phyloP scores from a whole-genome alignment of 1,139 yeast species.

The Geotrichum cucujoidarum region DNA sequence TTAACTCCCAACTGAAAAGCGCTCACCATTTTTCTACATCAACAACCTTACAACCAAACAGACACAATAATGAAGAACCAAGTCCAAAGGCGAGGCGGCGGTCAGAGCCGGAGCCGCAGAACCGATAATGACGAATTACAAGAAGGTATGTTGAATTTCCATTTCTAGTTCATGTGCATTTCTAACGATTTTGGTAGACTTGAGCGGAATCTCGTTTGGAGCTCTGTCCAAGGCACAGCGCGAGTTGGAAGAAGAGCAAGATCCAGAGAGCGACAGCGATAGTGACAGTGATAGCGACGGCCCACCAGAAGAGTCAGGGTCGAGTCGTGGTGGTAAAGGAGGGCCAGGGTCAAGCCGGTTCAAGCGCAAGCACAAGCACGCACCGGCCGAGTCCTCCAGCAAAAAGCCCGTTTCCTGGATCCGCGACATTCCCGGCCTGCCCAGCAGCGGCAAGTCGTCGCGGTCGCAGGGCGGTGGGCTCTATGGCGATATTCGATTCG shows the following conservation, averaged over 20 bases:
- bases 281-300: constrained; percentile 22
- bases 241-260: constrained; percentile 36
- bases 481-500: constrained; percentile 81
- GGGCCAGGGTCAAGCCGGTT: constrained; percentile 11
- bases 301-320: constrained; percentile 25
- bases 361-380: constrained; percentile 52
- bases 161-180: background rate
- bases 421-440: constrained; percentile 71
- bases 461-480: too few species aligned
- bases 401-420: constrained; percentile 66
- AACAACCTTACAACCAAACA: background rate
- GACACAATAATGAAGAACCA: background rate
- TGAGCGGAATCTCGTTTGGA: constrained; percentile 49
- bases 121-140: background rate
- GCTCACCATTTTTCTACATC: background rate
- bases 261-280: constrained; percentile 19
- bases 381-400: constrained; percentile 70
- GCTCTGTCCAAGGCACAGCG: constrained; percentile 55
- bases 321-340: background rate
- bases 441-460: constrained; percentile 20
- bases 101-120: background rate
- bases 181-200: constrained; percentile 15
- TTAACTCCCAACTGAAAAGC: background rate
- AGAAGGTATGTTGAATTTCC: background rate
- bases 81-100: background rate